Evolutionary conservation across 1,284 basidiomycete species (phyloP).

Genomic region (Trichosporon sp.): DNA sequence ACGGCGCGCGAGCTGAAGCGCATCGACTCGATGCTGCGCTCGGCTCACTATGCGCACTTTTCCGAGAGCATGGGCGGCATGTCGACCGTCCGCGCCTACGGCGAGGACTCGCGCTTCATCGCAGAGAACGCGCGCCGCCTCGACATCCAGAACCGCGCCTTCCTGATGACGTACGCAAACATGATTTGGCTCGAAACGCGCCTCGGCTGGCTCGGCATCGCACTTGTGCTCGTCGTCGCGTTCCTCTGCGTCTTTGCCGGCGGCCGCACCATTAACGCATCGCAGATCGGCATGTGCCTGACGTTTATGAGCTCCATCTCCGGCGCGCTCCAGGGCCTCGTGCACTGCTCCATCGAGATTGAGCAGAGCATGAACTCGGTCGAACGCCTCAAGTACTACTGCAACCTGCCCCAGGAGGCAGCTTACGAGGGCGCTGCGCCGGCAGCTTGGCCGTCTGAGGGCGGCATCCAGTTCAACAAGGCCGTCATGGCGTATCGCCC

Average conservation of each 20-base stretch:
- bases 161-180: conserved; percentile 57
- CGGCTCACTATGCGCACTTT: conserved; percentile 75
- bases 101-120: conserved; percentile 67
- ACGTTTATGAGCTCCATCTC: conserved; percentile 36
- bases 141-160: conserved; percentile 72
- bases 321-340: conserved; percentile 59
- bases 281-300: conserved; percentile 30
- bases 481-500: conserved; percentile 57
- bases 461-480: conserved; percentile 47
- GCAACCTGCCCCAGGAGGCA: conserved; percentile 64
- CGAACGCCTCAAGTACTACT: conserved; percentile 68
- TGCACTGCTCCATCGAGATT: conserved; percentile 60
- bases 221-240: conserved; percentile 67
- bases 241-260: conserved; percentile 56
- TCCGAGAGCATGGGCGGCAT: conserved; percentile 75
- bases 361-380: conserved; percentile 64
- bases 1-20: conserved; percentile 72
- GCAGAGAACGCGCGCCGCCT: conserved; percentile 69
- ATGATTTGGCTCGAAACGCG: conserved; percentile 72
- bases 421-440: conserved; percentile 65
- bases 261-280: conserved; percentile 60
- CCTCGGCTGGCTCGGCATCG: conserved; percentile 72
- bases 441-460: conserved; percentile 51
- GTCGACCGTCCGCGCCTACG: conserved; percentile 73
- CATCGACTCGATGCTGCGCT: conserved; percentile 67